Percentiles rank a stretch among this genome's conserved stretches.
These are phyloP conservation scores for Catharanthus roseus DNA, from an alignment of 257 asterid genomes.

Conservation along the genomic window DNA sequence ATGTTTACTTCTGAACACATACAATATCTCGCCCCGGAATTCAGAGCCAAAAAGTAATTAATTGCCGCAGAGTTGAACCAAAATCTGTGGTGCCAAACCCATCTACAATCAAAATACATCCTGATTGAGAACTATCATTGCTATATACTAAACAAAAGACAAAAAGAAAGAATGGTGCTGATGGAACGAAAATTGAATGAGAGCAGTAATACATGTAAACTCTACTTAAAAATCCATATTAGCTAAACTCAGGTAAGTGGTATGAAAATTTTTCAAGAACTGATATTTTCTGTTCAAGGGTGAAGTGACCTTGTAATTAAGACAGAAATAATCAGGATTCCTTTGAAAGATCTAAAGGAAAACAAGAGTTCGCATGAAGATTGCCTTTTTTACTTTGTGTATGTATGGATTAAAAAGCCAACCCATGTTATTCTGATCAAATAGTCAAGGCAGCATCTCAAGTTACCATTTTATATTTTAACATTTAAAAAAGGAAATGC, in stretches of 20 bases:
- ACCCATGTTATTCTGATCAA: not conserved
- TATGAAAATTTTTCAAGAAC: not conserved
- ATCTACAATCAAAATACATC: not conserved
- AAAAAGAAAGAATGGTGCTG: not conserved
- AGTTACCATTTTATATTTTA: not conserved
- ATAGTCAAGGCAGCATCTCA: not conserved
- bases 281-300: not conserved
- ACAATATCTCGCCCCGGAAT: no score
- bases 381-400: not conserved
- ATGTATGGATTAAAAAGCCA: not conserved
- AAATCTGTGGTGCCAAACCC: not conserved
- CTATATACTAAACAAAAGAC: not conserved
- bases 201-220: not conserved
- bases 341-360: not conserved
- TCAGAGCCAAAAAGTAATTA: no score
- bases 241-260: not conserved
- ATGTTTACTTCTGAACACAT: no score
- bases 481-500: not conserved
- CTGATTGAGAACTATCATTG: not conserved
- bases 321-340: not conserved
- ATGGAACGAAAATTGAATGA: not conserved
- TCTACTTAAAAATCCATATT: not conserved
- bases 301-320: no score
- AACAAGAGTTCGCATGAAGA: not conserved
- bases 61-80: no score